Evolutionary conservation across 345 rosid genomes (phyloP), one percentile per base, ranked within the genome.

Genomic region (Mangifera indica): DNA sequence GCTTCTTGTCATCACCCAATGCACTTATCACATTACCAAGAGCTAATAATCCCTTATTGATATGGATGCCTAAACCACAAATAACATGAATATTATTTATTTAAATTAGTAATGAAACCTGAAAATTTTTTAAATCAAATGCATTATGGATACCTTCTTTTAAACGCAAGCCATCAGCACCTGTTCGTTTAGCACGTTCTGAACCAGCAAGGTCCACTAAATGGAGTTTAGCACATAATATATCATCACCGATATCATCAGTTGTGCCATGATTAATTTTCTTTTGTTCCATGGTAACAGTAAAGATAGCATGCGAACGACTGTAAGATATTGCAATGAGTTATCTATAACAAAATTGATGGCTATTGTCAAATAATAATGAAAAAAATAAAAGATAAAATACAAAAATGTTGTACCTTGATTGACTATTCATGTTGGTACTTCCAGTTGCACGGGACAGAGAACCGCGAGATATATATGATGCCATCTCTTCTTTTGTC

Each of bases 241-340:
- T 92, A 59, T 93, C 98, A 76, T 91, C 96, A 60, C 89, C 81
- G 6, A 73, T 67, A 58, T 93, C 92, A 72, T 86, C 92, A 76
- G 59, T 60, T 46, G 54, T 70, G 70, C 82, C 67, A 34, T 73
- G 63, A 26, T 83, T 63, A 78, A 44, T 83, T 79, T 83, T 95
- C 92, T 95, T 95, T 80, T 93, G 99, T 77, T 95, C 98, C 87
- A 95, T 62, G 12, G 92, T 86, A 68, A 95, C 93, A 34, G 98
- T 95, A 78, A 95, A 93, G 53, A 95, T 95, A 70, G 98, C 99
- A 85, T 93, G 99, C 5, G 99, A 95, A 14, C 96, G 99, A 80
- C 98, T 95, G 83, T 15, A 76, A 76, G 56, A 57, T 3, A 66
- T 49, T n/a, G 14, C 22, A 60, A 71, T 17, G 12, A 79, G 49